Percentiles rank a stretch among this genome's conserved stretches.
Conservation (phyloP, 371 early-diverging fungal genomes). For the Rhizopus sp. region DNA sequence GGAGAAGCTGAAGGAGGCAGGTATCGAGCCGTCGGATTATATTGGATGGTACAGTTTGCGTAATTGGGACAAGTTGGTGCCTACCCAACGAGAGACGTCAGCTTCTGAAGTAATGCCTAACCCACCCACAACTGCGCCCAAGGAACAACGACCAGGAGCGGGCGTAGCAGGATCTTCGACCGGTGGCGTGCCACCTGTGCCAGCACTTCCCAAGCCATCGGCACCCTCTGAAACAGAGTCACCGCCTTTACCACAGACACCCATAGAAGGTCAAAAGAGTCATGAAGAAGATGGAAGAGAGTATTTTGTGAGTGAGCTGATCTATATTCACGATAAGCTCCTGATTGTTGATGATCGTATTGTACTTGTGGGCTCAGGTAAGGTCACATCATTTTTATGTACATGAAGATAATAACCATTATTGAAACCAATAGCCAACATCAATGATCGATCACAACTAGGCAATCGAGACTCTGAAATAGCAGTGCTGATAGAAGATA, state of each 20-base stretch:
- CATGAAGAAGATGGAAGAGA: constrained; percentile 30
- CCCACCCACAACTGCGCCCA: not conserved
- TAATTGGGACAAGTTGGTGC: constrained; percentile 62
- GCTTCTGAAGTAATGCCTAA: not conserved
- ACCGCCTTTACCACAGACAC: not conserved
- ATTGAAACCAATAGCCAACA: constrained; percentile 34
- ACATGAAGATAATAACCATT: not conserved
- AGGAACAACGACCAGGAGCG: not conserved
- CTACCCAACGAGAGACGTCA: constrained; percentile 6
- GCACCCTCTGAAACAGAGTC: not conserved
- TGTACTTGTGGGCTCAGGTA: constrained; percentile 83
- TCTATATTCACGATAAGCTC: constrained; percentile 92
- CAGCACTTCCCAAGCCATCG: not conserved
- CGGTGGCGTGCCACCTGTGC: not conserved
- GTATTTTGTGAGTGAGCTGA: constrained; percentile 76
- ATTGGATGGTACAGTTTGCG: constrained; percentile 81
- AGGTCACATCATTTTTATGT: not conserved
- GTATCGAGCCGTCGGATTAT: constrained; percentile 78
- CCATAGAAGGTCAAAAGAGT: not conserved
- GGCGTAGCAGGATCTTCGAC: not conserved
- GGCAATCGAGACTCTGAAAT: constrained; percentile 94
- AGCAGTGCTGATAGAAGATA: constrained; percentile 84
- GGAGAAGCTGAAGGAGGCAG: constrained; percentile 60
- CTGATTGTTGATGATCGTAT: constrained; percentile 89
- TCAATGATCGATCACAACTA: constrained; percentile 77